phyloP scores from a whole-genome alignment of 768 basidiomycete species.

The Gelatoporia subvermispora region DNA sequence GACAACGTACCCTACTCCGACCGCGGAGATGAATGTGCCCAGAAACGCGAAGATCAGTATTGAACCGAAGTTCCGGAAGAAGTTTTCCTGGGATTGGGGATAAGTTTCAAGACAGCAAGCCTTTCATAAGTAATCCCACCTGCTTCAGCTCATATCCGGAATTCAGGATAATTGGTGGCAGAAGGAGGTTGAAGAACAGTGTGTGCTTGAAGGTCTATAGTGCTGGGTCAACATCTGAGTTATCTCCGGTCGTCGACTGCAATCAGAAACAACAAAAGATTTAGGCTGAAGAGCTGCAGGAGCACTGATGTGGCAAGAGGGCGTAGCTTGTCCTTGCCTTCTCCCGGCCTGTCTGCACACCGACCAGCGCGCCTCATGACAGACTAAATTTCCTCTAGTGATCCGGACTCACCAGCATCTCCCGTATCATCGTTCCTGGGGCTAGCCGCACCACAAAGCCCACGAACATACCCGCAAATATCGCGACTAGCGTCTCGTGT shows the following conservation, averaged over 20 bases:
- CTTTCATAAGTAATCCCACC: slow-evolving; percentile 36
- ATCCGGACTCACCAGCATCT: slow-evolving; percentile 82
- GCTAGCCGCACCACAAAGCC: slow-evolving; percentile 86
- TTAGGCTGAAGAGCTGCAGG: too few relatives aligned
- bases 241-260: too few relatives aligned
- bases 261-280: too few relatives aligned
- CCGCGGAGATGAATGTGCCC: slow-evolving; percentile 94
- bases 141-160: slow-evolving; percentile 98
- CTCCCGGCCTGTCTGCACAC: too few relatives aligned
- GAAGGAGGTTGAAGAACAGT: slow-evolving; percentile 94
- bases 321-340: too few relatives aligned
- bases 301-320: too few relatives aligned
- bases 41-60: slow-evolving; percentile 91
- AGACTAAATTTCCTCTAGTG: neutral
- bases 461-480: slow-evolving; percentile 94
- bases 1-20: slow-evolving; percentile 78
- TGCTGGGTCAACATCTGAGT: neutral
- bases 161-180: slow-evolving; percentile 97
- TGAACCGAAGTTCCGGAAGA: slow-evolving; percentile 97
- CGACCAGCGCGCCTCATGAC: too few relatives aligned
- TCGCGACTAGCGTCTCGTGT: slow-evolving; percentile 94
- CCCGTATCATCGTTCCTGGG: slow-evolving; percentile 90
- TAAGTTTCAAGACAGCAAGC: neutral
- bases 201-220: slow-evolving; percentile 91
- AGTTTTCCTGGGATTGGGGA: slow-evolving; percentile 69